Evolutionary conservation across 164 flowering plant species (phyloP), one percentile per base, ranked within the genome.

Genomic region (Umbellularia californica): DNA sequence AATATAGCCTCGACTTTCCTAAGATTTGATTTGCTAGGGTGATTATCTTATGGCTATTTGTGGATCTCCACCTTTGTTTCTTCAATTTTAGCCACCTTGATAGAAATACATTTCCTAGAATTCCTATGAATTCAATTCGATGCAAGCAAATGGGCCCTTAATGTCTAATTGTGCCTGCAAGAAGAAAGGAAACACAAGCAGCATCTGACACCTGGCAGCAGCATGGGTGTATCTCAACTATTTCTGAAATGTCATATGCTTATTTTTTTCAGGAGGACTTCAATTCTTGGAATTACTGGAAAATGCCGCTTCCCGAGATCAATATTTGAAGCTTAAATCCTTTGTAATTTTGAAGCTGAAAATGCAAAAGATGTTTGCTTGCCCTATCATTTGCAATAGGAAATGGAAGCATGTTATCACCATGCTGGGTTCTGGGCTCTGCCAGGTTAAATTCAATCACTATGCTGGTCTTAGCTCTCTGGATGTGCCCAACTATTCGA

Each of bases 261-360:
- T 63, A 50, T 58, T 55, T 14, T 20, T 20, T 77, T 24, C 88
- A 95, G 99, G 98, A 95, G 88, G 98, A 92, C 75, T 95, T 80
- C 75, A 95, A 95, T 77, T 74, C 90, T 52, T 95, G 98, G 98
- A 95, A 95, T 79, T 95, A 50, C 83, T 95, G 98, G 99, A 93
- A 79, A 80, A 72, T 88, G 74, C 94, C 97, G 0, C 89, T 88
- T 80, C 88, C 87, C 35, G 68, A 52, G 68, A 74, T 90, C 69
- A 78, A 81, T 76, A 24, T 73, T 41, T 89, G 86, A 92, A 77
- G 81, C 19, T 67, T 23, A 75, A 25, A 4, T 24, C 67, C 28
- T 20, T 64, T 9, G 9, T 11, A 64, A 11, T 1, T 64, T 24
- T 64, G 67, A 24, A 20, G 23, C 30, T 24, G 13, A 22, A 64